Evolutionary conservation across 1,139 yeast species (phyloP), one percentile per base, ranked within the genome.

Genomic region (Lodderomyces metapsilosis): DNA sequence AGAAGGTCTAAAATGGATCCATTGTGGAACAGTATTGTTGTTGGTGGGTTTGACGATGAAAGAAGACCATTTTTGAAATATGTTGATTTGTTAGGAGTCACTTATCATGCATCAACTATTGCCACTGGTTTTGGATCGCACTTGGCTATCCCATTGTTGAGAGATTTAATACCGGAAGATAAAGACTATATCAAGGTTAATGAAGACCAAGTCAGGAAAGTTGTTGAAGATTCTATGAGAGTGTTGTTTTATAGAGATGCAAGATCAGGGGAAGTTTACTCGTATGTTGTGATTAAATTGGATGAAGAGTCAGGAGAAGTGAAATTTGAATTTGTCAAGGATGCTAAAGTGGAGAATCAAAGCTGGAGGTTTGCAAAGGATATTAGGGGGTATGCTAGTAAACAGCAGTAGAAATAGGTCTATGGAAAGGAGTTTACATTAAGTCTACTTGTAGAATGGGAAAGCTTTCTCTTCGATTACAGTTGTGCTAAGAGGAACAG

Each of bases 61-160:
- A 58, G 64, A 32, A 78, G 78, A 34, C 84, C 88, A 40, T 87
- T 86, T 56, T 73, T 92, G 56, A 82, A 84, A 52, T 91, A 87
- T 58, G 95, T 89, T 37, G 97, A 94, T 62, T 72, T 94, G 48
- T 75, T 89, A 45, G 99, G 99, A 37, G 96, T 91, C 16, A 79
- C 95, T 0, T 94, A 87, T 63, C 78, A 88, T 7, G 77, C 98
- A 0, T 95, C 96, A 25, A 76, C 95, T 3, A 70, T 94, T 48
- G 96, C 98, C 38, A 91, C 98, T 2, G 99, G 99, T 1, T 92
- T 91, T 62, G 99, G 98, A 44, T 84, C 95, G 10, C 92, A 94
- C 63, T 74, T 94, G 63, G 98, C 98, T 3, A 68, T 89, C 35
- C 99, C 99, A 27, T 70, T 94, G 52, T 75, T 94, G 61, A 84